Percentiles rank a stretch among this genome's conserved stretches.
Conservation (phyloP, 257 asterid genomes). For the Gentiana dahurica region DNA sequence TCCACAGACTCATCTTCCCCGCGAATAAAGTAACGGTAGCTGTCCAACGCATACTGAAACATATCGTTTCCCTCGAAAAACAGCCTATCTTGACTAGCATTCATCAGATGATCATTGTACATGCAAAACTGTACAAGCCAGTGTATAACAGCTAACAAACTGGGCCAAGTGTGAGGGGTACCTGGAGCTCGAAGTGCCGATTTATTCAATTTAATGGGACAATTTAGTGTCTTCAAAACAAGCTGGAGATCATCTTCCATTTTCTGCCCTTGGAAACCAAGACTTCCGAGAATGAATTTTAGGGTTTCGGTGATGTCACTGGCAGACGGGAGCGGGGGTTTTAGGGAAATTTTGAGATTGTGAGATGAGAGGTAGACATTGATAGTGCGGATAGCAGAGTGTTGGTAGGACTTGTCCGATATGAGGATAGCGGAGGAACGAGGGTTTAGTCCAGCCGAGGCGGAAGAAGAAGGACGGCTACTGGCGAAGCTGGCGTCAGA, state of each 20-base stretch:
- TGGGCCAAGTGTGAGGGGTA: slow-evolving; percentile 80
- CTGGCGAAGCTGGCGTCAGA: slow-evolving; percentile 91
- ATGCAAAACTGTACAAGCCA: slow-evolving; percentile 73
- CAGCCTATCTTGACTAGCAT: slow-evolving; percentile 12
- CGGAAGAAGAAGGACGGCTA: slow-evolving; percentile 59
- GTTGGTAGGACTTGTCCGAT: slow-evolving; percentile 56
- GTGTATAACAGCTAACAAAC: slow-evolving; percentile 55
- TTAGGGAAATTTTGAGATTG: slow-evolving; percentile 42
- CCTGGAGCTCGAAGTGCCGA: slow-evolving; percentile 89
- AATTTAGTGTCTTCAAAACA: slow-evolving; percentile 44
- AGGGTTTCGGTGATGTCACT: slow-evolving; percentile 69
- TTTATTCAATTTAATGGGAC: slow-evolving; percentile 64
- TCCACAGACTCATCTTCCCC: slow-evolving; percentile 61
- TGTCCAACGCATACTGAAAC: slow-evolving; percentile 31
- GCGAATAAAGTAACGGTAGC: slow-evolving; percentile 42
- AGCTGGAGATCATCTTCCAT: slow-evolving; percentile 47
- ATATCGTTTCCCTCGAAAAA: slow-evolving; percentile 31
- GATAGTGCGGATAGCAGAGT: slow-evolving; percentile 53
- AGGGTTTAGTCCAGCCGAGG: slow-evolving; percentile 6
- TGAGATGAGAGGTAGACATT: slow-evolving; percentile 58
- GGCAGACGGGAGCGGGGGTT: slow-evolving; percentile 64
- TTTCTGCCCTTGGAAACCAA: slow-evolving; percentile 42
- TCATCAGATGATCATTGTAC: slow-evolving; percentile 32
- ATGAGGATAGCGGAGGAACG: slow-evolving; percentile 39
- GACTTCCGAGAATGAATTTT: slow-evolving; percentile 47